Conservation (phyloP, 768 basidiomycete genomes). For the Rickenella mellea region DNA sequence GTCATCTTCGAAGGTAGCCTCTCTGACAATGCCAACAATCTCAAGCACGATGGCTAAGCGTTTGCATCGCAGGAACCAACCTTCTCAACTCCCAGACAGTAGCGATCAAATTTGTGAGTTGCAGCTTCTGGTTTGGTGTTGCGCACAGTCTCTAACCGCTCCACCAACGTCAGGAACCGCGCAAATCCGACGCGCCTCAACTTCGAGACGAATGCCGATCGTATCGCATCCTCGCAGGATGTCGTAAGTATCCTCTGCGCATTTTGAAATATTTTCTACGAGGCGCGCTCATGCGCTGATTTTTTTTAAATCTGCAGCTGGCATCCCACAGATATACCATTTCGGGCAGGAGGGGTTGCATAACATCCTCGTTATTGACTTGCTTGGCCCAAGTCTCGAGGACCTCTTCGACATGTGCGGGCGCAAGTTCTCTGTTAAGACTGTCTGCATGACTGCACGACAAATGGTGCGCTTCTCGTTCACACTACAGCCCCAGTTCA, state of each 20-base stretch:
- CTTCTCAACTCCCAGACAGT: constrained; percentile 97
- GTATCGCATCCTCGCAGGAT: constrained; percentile 84
- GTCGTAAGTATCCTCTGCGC: constrained; percentile 49
- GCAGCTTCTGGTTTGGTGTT: not conserved
- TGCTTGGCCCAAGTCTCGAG: constrained; percentile 92
- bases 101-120: constrained; percentile 91
- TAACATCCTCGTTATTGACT: constrained; percentile 97
- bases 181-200: constrained; percentile 95
- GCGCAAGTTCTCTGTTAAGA: constrained; percentile 95
- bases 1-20: constrained; percentile 82
- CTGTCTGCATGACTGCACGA: constrained; percentile 96
- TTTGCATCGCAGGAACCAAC: constrained; percentile 66
- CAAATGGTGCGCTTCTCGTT: constrained; percentile 63
- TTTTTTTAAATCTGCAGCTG: constrained; percentile 43
- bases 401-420: constrained; percentile 99
- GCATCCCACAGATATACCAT: constrained; percentile 98
- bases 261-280: constrained; percentile 5
- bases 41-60: not conserved
- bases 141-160: constrained; percentile 7
- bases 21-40: constrained; percentile 2
- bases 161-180: constrained; percentile 54
- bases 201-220: constrained; percentile 97
- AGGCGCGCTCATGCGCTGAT: constrained; percentile 10
- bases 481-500: not conserved
- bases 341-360: constrained; percentile 98